Evolutionary conservation across 306 rosid species (phyloP).

Genomic region (Corylus heterophylla): DNA sequence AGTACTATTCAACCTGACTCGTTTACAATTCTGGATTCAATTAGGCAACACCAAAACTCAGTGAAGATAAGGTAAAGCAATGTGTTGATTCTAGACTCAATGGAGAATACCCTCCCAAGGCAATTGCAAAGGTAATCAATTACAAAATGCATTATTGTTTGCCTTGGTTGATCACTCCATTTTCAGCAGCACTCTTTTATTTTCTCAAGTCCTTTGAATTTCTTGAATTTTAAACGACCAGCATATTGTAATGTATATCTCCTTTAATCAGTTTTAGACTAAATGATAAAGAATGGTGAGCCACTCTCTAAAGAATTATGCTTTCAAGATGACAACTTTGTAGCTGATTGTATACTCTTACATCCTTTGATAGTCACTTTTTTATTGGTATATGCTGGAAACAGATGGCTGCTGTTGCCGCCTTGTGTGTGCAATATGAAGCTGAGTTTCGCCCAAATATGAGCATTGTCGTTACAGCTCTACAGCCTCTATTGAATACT

Average conservation of each 20-base stretch:
- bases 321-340: neutral
- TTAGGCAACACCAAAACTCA: slow-evolving; percentile 82
- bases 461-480: slow-evolving; percentile 76
- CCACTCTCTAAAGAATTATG: neutral
- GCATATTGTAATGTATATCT: neutral
- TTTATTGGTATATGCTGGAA: slow-evolving; percentile 12
- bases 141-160: neutral
- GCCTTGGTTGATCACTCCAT: neutral
- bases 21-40: slow-evolving; percentile 20
- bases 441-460: slow-evolving; percentile 75
- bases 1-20: slow-evolving; percentile 20
- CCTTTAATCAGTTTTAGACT: neutral
- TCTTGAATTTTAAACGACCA: neutral
- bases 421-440: slow-evolving; percentile 79
- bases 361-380: neutral
- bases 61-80: slow-evolving; percentile 83
- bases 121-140: slow-evolving; percentile 74
- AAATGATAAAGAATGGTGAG: neutral
- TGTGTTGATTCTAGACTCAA: slow-evolving; percentile 70
- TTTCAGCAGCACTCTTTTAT: neutral
- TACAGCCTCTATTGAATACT: slow-evolving; percentile 61
- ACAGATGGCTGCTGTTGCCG: slow-evolving; percentile 85
- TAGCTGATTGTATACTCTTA: neutral
- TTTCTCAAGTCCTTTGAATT: neutral
- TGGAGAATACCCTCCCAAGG: slow-evolving; percentile 74